These are phyloP conservation scores for Cruciata laevipes DNA, from an alignment of 257 asterid genomes.

Conservation along the genomic window DNA sequence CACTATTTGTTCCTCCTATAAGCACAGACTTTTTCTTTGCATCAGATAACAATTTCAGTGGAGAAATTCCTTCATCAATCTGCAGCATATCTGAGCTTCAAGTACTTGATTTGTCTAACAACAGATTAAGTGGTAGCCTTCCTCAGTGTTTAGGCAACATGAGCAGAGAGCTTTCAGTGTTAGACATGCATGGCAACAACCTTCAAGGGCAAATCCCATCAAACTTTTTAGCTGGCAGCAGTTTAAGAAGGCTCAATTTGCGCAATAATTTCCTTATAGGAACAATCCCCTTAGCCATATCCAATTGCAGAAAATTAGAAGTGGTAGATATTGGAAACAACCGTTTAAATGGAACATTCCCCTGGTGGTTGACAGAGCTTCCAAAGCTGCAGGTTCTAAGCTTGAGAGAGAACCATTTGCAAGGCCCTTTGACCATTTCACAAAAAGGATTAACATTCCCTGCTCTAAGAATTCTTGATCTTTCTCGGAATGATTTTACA, in stretches of 20 bases:
- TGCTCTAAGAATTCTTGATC: conserved; percentile 17
- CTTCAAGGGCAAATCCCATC: conserved; percentile 13
- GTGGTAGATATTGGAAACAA: conserved; percentile 24
- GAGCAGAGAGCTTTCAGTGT: not conserved
- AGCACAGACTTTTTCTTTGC: not conserved
- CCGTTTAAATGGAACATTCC: conserved; percentile 23
- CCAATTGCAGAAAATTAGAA: conserved; percentile 15
- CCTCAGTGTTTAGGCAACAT: conserved; percentile 12
- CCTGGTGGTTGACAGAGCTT: conserved; percentile 26
- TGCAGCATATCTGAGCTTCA: not conserved
- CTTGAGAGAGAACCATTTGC: conserved; percentile 15
- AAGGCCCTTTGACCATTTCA: conserved; percentile 9
- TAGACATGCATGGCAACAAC: conserved; percentile 10
- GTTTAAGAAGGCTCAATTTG: conserved; percentile 3
- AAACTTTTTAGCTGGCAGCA: not conserved
- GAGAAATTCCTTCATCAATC: conserved; percentile 17
- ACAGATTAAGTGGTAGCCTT: conserved; percentile 5
- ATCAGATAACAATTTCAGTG: conserved; percentile 18
- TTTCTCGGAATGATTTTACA: conserved; percentile 15
- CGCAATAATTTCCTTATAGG: conserved; percentile 14
- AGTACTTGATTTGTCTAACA: conserved; percentile 7
- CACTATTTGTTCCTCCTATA: conserved; percentile 5
- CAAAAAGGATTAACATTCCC: conserved; percentile 9
- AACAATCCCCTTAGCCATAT: conserved; percentile 12
- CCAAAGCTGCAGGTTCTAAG: conserved; percentile 21